These are phyloP conservation scores for Hypoxylon sp. DNA, from an alignment of 2,329 filamentous ascomycete genomes.

Conservation along the genomic window DNA sequence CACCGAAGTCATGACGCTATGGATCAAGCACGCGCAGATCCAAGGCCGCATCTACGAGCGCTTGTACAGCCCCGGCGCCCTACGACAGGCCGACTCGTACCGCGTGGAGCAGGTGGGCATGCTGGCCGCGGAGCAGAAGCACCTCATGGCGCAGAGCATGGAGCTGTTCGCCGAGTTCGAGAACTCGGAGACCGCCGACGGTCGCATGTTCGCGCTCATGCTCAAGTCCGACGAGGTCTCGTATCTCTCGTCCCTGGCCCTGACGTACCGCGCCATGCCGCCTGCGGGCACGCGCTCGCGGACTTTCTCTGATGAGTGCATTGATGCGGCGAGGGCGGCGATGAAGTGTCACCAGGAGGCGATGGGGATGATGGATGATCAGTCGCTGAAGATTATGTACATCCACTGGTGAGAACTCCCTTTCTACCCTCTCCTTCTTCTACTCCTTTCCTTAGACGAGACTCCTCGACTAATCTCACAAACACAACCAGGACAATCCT, in stretches of 20 bases:
- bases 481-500: slow-evolving; percentile 58
- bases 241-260: slow-evolving; percentile 59
- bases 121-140: slow-evolving; percentile 54
- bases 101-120: slow-evolving; percentile 55
- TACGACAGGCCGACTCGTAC: slow-evolving; percentile 54
- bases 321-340: slow-evolving; percentile 59
- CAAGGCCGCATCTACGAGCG: slow-evolving; percentile 70
- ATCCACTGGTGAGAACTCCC: slow-evolving; percentile 58
- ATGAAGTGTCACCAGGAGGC: slow-evolving; percentile 60
- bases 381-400: slow-evolving; percentile 59
- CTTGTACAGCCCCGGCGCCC: slow-evolving; percentile 63
- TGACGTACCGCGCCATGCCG: slow-evolving; percentile 62
- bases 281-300: slow-evolving; percentile 48
- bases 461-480: slow-evolving; percentile 21
- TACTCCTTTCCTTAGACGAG: not conserved
- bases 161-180: slow-evolving; percentile 48
- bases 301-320: slow-evolving; percentile 61
- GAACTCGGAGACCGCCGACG: slow-evolving; percentile 43
- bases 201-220: slow-evolving; percentile 55
- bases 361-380: slow-evolving; percentile 57
- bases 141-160: slow-evolving; percentile 52
- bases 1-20: slow-evolving; percentile 60
- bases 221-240: slow-evolving; percentile 60
- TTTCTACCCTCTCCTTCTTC: slow-evolving; percentile 31
- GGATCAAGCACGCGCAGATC: slow-evolving; percentile 67